phyloP scores from a whole-genome alignment of 805 yeast genomes.

The Wickerhamomyces bisporus region DNA sequence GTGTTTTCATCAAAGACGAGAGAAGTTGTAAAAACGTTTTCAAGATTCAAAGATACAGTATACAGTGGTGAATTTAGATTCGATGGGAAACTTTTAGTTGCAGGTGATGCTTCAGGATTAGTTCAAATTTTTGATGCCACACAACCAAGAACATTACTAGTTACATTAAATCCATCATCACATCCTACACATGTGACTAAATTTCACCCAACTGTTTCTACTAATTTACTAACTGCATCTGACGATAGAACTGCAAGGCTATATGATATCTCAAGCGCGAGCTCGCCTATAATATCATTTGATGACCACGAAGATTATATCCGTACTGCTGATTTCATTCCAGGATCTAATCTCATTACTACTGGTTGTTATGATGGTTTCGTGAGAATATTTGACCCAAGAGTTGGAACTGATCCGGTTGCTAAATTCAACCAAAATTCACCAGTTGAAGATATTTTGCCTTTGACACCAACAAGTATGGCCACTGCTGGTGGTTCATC shows the following conservation, averaged over 20 bases:
- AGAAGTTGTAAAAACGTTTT: conserved; percentile 80
- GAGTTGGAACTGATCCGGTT: conserved; percentile 53
- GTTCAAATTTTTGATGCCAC: conserved; percentile 87
- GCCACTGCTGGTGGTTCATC: conserved; percentile 78
- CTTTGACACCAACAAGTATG: conserved; percentile 63
- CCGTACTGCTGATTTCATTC: conserved; percentile 74
- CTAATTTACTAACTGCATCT: conserved; percentile 78
- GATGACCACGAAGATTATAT: conserved; percentile 83
- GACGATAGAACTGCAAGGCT: conserved; percentile 86
- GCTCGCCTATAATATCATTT: conserved; percentile 66
- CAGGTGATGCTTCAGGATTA: conserved; percentile 92
- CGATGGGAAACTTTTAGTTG: conserved; percentile 88
- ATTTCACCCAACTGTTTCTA: conserved; percentile 74
- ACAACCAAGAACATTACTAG: conserved; percentile 71
- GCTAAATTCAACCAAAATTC: conserved; percentile 63
- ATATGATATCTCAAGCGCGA: conserved; percentile 79
- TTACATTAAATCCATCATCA: conserved; percentile 74
- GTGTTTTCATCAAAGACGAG: conserved; percentile 91
- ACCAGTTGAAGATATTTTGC: conserved; percentile 82
- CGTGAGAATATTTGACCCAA: conserved; percentile 78
- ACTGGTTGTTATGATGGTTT: conserved; percentile 94
- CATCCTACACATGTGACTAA: conserved; percentile 93
- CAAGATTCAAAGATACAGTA: conserved; percentile 86
- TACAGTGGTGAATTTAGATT: conserved; percentile 86
- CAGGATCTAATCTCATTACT: conserved; percentile 73